Evolutionary conservation across 2,329 filamentous ascomycete genomes (phyloP), one percentile per base, ranked within the genome.

Genomic region (Clonostachys sp.): DNA sequence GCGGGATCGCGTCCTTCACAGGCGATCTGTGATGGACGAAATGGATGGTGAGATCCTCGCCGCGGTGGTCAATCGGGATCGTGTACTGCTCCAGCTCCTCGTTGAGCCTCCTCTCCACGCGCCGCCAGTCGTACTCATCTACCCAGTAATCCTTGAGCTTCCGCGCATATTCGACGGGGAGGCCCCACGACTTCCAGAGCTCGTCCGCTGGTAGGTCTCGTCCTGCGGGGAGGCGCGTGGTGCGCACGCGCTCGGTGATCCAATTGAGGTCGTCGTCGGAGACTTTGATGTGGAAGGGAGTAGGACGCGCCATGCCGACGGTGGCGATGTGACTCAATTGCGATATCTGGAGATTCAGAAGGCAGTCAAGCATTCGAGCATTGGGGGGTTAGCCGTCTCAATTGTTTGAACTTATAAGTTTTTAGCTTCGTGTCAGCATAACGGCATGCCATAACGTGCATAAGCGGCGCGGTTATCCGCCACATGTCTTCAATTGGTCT

Each of bases 1-100:
- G 56, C 2, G 70, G 70, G 18, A 70, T 62, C 7, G 68, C 67
- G 44, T 64, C 40, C n/a, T 35, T 10, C 2, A 18, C 16, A 1
- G 14, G 12, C 14, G 48, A 49, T 13, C 17, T 24, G 18, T 46
- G 48, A 36, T 49, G 48, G 18, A 49, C 40, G 18, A 49, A 49
- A 12, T 49, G 48, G 6, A 49, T 14, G 30, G 44, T 20, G 20
- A 41, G n/a, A 5, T 39, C 17, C 2, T 39, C 36, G 1, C 17
- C 36, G 14, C 36, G 14, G 14, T 39, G 14, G 14, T n/a, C 14
- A 12, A 39, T 39, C 14, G 36, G 36, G 14, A 39, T n/a, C 36
- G 36, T 39, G 36, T n/a, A 39, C 36, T n/a, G 14, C 36, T 39
- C 17, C 14, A 39, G 36, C 36, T 18, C 14, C 36, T 39, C 17